Percentiles rank a stretch among this genome's conserved stretches.
Evolutionary conservation across 116 monocot species (phyloP).

Genomic region (Trichopus zeylanicus): DNA sequence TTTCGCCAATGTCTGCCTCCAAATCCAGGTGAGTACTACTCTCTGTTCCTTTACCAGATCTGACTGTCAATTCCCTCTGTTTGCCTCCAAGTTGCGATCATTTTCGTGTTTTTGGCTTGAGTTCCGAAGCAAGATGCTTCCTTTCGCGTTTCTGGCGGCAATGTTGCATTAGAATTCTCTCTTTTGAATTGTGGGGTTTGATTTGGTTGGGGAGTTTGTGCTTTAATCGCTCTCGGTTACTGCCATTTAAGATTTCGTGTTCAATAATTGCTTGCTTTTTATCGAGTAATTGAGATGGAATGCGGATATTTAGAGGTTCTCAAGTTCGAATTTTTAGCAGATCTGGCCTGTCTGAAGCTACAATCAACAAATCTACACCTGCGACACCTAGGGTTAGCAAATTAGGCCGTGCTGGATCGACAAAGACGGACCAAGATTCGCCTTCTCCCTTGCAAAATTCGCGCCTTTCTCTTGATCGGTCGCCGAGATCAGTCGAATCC

Average conservation of each 20-base stretch:
- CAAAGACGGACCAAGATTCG: conserved; percentile 38
- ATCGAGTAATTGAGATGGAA: too few relatives aligned
- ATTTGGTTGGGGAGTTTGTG: background rate
- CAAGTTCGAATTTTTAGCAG: conserved; percentile 11
- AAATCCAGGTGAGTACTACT: conserved; percentile 22
- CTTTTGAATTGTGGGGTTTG: background rate
- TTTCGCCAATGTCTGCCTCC: conserved; percentile 18
- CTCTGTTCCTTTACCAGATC: conserved; percentile 5
- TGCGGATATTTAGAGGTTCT: background rate
- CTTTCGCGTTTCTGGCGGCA: background rate
- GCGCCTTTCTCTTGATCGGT: conserved; percentile 46
- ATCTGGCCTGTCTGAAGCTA: conserved; percentile 51
- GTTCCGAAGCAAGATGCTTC: background rate
- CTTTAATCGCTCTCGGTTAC: background rate
- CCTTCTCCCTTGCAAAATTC: conserved; percentile 48
- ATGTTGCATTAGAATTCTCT: background rate
- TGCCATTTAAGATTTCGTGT: background rate
- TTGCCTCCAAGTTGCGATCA: conserved; percentile 2
- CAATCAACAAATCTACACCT: conserved; percentile 34
- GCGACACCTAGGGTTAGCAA: conserved; percentile 48
- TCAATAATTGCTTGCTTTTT: background rate
- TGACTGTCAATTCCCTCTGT: background rate
- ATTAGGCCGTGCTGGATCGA: conserved; percentile 31
- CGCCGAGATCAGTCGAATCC: conserved; percentile 58
- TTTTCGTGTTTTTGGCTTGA: background rate